phyloP scores from a whole-genome alignment of 441 rosid species.

The Adansonia madagascariensis region DNA sequence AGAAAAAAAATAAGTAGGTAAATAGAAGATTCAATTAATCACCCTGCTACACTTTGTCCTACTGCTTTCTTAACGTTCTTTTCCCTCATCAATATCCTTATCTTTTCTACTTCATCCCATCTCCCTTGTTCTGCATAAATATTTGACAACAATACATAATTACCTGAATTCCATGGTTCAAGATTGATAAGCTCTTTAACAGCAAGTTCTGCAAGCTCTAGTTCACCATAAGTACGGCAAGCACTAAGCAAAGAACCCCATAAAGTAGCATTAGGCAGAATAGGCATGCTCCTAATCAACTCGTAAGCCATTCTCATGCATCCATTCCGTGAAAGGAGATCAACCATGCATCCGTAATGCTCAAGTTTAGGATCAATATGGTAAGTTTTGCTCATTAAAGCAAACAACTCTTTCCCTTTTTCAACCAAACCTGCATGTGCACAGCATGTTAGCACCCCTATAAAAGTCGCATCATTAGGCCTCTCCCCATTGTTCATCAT shows the following conservation, averaged over 20 bases:
- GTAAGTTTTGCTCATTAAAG: constrained; percentile 49
- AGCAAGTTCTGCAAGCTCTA: constrained; percentile 63
- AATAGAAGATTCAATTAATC: not conserved
- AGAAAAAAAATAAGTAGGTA: no score
- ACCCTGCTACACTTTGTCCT: constrained; percentile 52
- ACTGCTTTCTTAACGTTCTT: constrained; percentile 48
- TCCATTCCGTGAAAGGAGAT: constrained; percentile 74
- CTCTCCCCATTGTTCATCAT: constrained; percentile 54
- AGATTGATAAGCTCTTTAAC: constrained; percentile 60
- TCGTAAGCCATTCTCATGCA: constrained; percentile 64
- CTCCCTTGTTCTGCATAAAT: constrained; percentile 70
- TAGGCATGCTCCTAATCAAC: constrained; percentile 56
- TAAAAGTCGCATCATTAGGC: constrained; percentile 64
- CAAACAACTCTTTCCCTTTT: constrained; percentile 55
- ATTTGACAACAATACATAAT: constrained; percentile 74
- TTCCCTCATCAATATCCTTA: constrained; percentile 61
- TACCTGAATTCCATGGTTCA: constrained; percentile 79
- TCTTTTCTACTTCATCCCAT: constrained; percentile 73
- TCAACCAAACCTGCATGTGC: constrained; percentile 66
- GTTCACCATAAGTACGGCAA: constrained; percentile 66
- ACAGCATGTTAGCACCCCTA: constrained; percentile 71
- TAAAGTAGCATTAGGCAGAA: constrained; percentile 56
- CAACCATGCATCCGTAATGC: constrained; percentile 86
- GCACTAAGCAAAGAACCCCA: constrained; percentile 85
- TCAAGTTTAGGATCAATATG: constrained; percentile 61